Base-by-base conservation (phyloP, 352 stramenopile species). In the Pythium aquatile region DNA sequence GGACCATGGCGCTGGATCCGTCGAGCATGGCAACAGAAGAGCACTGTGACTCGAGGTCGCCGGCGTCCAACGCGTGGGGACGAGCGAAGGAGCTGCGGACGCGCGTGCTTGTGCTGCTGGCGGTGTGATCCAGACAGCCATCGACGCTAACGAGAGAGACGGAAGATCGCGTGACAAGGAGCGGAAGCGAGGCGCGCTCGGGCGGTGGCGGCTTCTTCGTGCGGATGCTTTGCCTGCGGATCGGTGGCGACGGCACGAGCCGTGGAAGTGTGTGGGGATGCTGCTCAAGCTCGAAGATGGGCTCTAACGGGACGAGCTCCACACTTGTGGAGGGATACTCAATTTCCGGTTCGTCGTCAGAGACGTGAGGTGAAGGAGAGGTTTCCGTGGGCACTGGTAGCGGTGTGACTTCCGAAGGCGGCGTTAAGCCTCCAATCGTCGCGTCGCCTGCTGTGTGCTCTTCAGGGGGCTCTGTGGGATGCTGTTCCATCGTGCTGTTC, bases 21-120 rank as follows among this genome's bases (percentile, higher is more conserved):
- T 75, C 61, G 9, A 83, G 62, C 30, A 83, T 61, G 2, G 55
- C 26, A 30, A 71, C 61, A 3, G 78, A 83, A 8, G 74, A 75
- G 37, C 65, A 75, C 10, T 58, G 58, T 8, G 61, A 55, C 24
- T 65, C 56, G 16, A 82, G 59, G 1, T 75, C 61, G 24, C 33
- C 42, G 28, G 61, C 54, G 14, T 68, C 56, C 24, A 51, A n/a
- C 46, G 40, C 58, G 29, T 24, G 4, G 4, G 20, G 24, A 16
- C 8, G 35, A 17, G 2, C n/a, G 20, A 17, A 33, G 20, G 47
- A 35, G 26, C 8, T 6, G 47, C 10, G 9, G 6, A 37, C 26
- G 13, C 28, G 47, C 4, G 26, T 37, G 47, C 24, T 55, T 20
- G 47, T n/a, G 17, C n/a, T 48, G 16, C 14, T 40, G 30, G 42